A percentile compares a stretch with the other conserved stretches of the same genome.
Evolutionary conservation across 192 early-diverging fungal genomes (phyloP).

Genomic region (Coemansia biformis): DNA sequence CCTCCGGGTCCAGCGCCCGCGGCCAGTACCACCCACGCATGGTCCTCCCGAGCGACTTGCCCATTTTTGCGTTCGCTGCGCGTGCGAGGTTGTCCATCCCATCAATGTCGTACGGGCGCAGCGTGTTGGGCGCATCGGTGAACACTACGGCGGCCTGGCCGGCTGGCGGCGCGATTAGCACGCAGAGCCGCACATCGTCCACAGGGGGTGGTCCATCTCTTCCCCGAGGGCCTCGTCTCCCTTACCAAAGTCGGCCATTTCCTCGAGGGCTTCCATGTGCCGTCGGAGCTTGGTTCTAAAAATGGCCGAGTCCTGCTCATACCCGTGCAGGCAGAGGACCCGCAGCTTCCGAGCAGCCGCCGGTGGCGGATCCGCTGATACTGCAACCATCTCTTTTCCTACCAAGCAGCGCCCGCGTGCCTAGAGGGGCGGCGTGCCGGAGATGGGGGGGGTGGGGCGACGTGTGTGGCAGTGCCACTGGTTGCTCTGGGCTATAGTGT

Average conservation of each 20-base stretch:
- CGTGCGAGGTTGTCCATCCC: slow-evolving; percentile 39
- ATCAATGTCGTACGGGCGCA: slow-evolving; percentile 35
- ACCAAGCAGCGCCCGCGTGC: no score
- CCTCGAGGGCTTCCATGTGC: slow-evolving; percentile 16
- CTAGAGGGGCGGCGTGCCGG: no score
- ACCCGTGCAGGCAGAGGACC: slow-evolving; percentile 50
- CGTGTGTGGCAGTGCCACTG: no score
- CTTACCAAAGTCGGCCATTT: slow-evolving; percentile 39
- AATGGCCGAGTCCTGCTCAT: slow-evolving; percentile 41
- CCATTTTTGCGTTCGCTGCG: slow-evolving; percentile 6
- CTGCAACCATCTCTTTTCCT: neutral
- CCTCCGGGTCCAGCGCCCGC: slow-evolving; percentile 31
- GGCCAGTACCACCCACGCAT: slow-evolving; percentile 33
- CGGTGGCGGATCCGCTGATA: no score
- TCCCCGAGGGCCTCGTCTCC: no score
- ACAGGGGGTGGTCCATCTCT: no score
- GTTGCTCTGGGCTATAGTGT: no score
- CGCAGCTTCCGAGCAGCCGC: slow-evolving; percentile 13
- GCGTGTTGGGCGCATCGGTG: slow-evolving; percentile 35
- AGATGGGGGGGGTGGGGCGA: no score
- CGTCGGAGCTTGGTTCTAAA: slow-evolving; percentile 33
- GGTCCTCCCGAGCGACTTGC: slow-evolving; percentile 17
- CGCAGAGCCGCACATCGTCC: no score
- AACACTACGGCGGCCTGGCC: no score
- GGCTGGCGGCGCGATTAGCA: no score